Percentiles rank a stretch among this genome's conserved stretches.
Evolutionary conservation across 2,329 filamentous ascomycete genomes (phyloP).

Genomic region (Fusarium neocosmosporiellum): DNA sequence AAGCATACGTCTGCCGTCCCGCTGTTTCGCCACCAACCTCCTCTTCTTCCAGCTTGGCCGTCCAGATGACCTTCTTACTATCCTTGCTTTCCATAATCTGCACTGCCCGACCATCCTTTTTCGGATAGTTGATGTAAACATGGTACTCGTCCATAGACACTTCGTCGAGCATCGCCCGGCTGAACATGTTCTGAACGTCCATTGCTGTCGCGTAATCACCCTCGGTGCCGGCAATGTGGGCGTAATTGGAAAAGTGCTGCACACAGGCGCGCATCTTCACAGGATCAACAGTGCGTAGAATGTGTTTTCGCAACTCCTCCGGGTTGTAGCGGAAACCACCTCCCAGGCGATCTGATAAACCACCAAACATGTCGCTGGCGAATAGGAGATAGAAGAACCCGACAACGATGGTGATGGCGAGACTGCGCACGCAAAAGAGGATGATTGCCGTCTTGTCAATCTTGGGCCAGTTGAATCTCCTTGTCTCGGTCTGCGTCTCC

Average conservation of each 20-base stretch:
- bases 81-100: constrained; percentile 79
- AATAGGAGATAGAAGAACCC: constrained; percentile 87
- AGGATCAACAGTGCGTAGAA: constrained; percentile 78
- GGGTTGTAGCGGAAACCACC: constrained; percentile 81
- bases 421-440: constrained; percentile 77
- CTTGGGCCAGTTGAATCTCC: constrained; percentile 48
- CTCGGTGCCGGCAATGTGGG: constrained; percentile 94
- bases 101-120: constrained; percentile 78
- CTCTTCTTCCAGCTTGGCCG: constrained; percentile 85
- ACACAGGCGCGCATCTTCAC: constrained; percentile 78
- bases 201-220: constrained; percentile 88
- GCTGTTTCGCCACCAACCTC: constrained; percentile 70
- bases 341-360: constrained; percentile 70
- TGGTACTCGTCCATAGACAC: constrained; percentile 82
- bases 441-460: constrained; percentile 58
- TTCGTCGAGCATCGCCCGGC: constrained; percentile 77
- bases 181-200: constrained; percentile 85
- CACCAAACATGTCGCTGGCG: constrained; percentile 83
- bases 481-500: constrained; percentile 40
- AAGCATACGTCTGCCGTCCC: constrained; percentile 78
- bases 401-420: constrained; percentile 80
- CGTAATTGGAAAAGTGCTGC: constrained; percentile 81
- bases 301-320: constrained; percentile 80
- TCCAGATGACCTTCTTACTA: constrained; percentile 71
- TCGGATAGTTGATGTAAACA: constrained; percentile 94